Evolutionary conservation across 805 yeast genomes (phyloP), one percentile per base, ranked within the genome.

Genomic region (Hanseniaspora singularis): DNA sequence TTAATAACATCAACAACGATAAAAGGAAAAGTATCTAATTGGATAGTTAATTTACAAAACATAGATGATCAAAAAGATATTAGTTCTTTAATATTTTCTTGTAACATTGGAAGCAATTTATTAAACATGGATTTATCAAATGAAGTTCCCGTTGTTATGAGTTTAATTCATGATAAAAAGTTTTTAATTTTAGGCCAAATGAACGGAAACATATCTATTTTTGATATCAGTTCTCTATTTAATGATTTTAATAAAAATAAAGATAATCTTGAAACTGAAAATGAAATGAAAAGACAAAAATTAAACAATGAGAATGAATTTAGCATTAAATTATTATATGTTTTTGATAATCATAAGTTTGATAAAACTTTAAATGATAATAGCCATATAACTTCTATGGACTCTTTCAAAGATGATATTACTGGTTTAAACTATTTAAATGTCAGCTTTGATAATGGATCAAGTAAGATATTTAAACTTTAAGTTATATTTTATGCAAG

Each of bases 391-490:
- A 43, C 40, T 4, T 36, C 40, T 15, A 9, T 43, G 40, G 39
- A 43, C 12, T 24, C 32, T 2, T 43, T 43, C n/a, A 18, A 8
- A 4, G 40, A 36, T 11, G 24, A 30, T 4, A 26, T 8, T 8
- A 18, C 20, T 9, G 40, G 27, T 8, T 20, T 11, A 10, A 16
- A 10, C 5, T 43, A 27, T 36, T 12, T 43, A 24, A 43, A 43
- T 43, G 47, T 31, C 9, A 39, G 40, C 7, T 43, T 16, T 43
- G 47, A 43, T 10, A 28, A 36, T 14, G 38, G 36, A 8, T 28
- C 37, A 6, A 43, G 47, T 30, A 43, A 43, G 31, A 36, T 43
- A 22, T 43, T 43, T 16, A 33, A 28, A 19, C 31, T 42, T 3
- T 37, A 16, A 26, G n/a, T n/a, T n/a, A n/a, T n/a, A n/a, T n/a